Evolutionary conservation across 768 basidiomycete species (phyloP).

Genomic region (Boletus huronensis): DNA sequence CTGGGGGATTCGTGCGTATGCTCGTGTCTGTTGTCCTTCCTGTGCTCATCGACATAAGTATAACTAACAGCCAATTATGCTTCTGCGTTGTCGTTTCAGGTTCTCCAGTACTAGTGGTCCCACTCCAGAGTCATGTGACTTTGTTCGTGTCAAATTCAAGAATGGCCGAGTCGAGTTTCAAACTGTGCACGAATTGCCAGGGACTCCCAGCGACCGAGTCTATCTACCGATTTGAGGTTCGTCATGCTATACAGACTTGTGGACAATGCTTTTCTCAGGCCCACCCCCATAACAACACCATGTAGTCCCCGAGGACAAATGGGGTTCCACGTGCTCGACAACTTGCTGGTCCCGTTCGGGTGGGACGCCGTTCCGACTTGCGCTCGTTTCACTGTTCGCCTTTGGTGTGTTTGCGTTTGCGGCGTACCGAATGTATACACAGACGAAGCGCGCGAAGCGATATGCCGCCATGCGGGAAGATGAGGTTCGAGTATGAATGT

Average conservation of each 20-base stretch:
- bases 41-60: too few relatives aligned
- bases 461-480: not conserved
- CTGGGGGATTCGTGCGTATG: too few relatives aligned
- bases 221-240: slow-evolving; percentile 76
- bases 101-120: too few relatives aligned
- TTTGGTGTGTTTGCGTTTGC: slow-evolving; percentile 13
- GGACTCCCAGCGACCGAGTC: slow-evolving; percentile 58
- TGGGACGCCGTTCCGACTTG: not conserved
- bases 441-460: slow-evolving; percentile 6
- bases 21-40: too few relatives aligned
- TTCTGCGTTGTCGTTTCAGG: too few relatives aligned
- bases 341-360: slow-evolving; percentile 27
- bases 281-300: slow-evolving; percentile 29
- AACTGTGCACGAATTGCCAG: too few relatives aligned
- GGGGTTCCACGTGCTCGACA: slow-evolving; percentile 39
- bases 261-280: too few relatives aligned
- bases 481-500: slow-evolving; percentile 7
- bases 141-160: too few relatives aligned
- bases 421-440: slow-evolving; percentile 11
- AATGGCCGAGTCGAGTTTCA: too few relatives aligned
- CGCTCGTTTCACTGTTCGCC: slow-evolving; percentile 7
- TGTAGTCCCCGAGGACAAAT: slow-evolving; percentile 36
- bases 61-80: too few relatives aligned
- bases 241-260: slow-evolving; percentile 4
- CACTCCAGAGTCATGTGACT: too few relatives aligned